These are phyloP conservation scores for Dendrostoma leiphaemia DNA, from an alignment of 2,329 filamentous ascomycete species.

Conservation along the genomic window DNA sequence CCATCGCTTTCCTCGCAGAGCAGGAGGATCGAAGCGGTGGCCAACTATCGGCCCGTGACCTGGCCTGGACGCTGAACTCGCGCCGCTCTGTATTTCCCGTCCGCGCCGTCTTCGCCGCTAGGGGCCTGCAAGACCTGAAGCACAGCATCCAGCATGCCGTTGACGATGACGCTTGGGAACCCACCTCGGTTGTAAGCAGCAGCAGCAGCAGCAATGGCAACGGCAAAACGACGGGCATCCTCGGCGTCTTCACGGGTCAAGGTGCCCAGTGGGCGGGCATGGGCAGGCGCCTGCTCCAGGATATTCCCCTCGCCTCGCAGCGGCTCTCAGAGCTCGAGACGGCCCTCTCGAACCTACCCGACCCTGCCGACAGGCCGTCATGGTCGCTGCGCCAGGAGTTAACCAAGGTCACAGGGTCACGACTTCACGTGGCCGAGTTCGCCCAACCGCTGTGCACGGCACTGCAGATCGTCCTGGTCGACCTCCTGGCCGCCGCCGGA, in stretches of 20 bases:
- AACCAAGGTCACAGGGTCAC: not conserved
- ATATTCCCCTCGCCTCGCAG: constrained; percentile 7
- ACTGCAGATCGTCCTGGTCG: constrained; percentile 36
- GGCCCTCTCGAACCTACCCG: too few species aligned
- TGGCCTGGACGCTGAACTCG: constrained; percentile 27
- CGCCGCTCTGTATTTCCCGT: constrained; percentile 25
- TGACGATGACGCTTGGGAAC: not conserved
- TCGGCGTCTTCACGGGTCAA: constrained; percentile 25
- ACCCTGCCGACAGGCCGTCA: not conserved
- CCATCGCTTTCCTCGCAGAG: too few species aligned
- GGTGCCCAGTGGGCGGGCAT: constrained; percentile 24
- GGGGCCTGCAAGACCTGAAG: too few species aligned
- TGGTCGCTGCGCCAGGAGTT: constrained; percentile 11
- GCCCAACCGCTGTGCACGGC: constrained; percentile 31
- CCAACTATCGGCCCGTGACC: constrained; percentile 17
- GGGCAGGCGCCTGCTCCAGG: constrained; percentile 9
- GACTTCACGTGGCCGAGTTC: constrained; percentile 6
- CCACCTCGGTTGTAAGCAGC: too few species aligned
- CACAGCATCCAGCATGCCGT: not conserved
- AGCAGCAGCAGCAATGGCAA: too few species aligned
- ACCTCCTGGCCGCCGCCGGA: constrained; percentile 26
- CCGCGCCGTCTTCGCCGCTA: constrained; percentile 23
- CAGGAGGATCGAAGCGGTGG: too few species aligned
- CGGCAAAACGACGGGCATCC: not conserved
- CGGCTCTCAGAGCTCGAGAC: too few species aligned